Evolutionary conservation across 1,139 yeast species (phyloP), one percentile per base, ranked within the genome.

Genomic region (Candida freyschussii): DNA sequence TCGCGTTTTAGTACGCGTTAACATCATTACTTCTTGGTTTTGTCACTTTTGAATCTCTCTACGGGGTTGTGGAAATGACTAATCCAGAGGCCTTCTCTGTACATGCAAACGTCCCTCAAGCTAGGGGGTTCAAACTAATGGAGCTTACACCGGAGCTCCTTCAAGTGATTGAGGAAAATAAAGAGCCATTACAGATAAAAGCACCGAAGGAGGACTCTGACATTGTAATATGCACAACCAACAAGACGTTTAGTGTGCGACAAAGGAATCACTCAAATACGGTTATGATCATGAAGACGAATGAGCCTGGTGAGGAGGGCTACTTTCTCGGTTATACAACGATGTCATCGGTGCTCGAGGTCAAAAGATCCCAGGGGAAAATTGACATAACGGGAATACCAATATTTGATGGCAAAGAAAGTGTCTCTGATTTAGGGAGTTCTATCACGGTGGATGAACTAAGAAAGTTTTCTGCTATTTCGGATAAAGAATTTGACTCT

Each of bases 241-340:
- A 60, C 24, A 57, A 65, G 34, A 81, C 95, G 0, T 86, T 75
- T 72, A 65, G 65, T 34, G 52, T 87, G 14, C 68, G 89, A 29
- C 89, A 82, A 48, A 79, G 84, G 66, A 84, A 85, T 53, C 96
- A 89, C 56, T 83, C 96, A 8, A 87, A 89, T 55, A 72, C 93
- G 1, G 78, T 83, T 10, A 56, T 86, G 46, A 47, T 87, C 21
- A 57, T 76, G 55, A 60, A 65, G 21, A 58, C 63, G 30, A 41
- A 33, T 7, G 34, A 34, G 7, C 24, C 43, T 7, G 41, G 50
- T 37, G 50, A 49, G 7, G 39, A 45, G 17, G 40, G 32, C 4
- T 54, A 51, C 23, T 50, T 65, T 11, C 48, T 68, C 21, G 77
- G 75, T 3, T 65, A 61, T 39, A 53, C 70, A 2, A 60, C 53